Base-by-base conservation (phyloP, 2,329 filamentous ascomycete species). In the Hymenoscyphus linearis region DNA sequence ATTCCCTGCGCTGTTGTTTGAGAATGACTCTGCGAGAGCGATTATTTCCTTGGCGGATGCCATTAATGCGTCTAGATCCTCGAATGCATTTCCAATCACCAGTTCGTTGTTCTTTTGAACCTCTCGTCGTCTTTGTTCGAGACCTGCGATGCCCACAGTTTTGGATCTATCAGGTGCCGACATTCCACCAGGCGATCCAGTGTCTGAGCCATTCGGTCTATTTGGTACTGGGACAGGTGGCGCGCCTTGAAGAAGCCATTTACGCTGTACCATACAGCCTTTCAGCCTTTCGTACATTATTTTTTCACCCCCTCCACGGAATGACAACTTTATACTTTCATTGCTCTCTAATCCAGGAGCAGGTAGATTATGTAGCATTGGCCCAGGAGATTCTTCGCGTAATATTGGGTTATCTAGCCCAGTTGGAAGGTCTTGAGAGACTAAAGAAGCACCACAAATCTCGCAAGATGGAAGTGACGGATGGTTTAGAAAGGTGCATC, bases 31-130 rank as follows among this genome's bases (percentile, higher is more conserved):
- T 0, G 95, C 95, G 50, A 99, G 85, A 4, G 92, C 91, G 57
- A 98, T 88, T 55, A 99, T 91, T 72, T 99, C 91, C 73, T 98
- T 97, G 4, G 95, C 95, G 3, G 93, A 97, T 2, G 93, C 91
- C 93, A 98, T 99, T 40, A 99, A 80, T 3, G 95, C 93, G 73
- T 98, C 93, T 0, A 99, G 83, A 71, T 99, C 95, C 73, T 97
- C 93, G 70, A 99, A 99, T 0, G 95, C 93, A 66, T 85, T 92
- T 27, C 93, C 93, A 66, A 99, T 96, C 56, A 97, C 87, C 10
- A 91, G 77, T 74, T 97, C 92, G 69, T 97, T 98, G 74, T 96
- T 96, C 76, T 91, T 93, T 61, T 91, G 88, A 71, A 92, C 85
- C 68, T 93, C 90, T 5, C 93, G 76, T 0, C 91, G 90, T 64